A percentile compares a stretch with the other conserved stretches of the same genome.
These are phyloP conservation scores for Rhizopogon vinicolor DNA, from an alignment of 768 basidiomycete genomes.

Conservation along the genomic window DNA sequence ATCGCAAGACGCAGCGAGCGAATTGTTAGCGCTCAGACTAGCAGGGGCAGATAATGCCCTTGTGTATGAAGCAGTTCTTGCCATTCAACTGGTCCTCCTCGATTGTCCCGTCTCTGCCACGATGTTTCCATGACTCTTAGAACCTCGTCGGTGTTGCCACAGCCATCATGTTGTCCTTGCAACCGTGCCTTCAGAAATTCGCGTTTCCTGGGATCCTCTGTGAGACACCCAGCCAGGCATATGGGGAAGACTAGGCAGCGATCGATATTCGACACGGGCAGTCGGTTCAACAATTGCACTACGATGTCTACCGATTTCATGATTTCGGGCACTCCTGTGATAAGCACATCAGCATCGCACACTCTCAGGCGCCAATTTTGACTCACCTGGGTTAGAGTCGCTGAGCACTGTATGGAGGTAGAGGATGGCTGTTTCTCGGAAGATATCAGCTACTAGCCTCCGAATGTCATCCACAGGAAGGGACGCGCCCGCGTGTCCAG, in stretches of 20 bases:
- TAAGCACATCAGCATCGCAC: conserved; percentile 4
- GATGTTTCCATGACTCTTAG: conserved; percentile 61
- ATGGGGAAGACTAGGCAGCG: conserved; percentile 69
- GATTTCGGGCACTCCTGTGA: conserved; percentile 69
- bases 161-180: conserved; percentile 47
- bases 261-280: conserved; percentile 58
- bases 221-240: conserved; percentile 69
- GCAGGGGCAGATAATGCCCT: conserved; percentile 22
- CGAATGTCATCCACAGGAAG: conserved; percentile 39
- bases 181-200: conserved; percentile 58
- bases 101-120: conserved; percentile 63
- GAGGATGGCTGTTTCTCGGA: conserved; percentile 59
- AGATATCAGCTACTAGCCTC: conserved; percentile 48
- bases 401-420: conserved; percentile 71
- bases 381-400: conserved; percentile 64
- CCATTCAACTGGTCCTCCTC: conserved; percentile 52
- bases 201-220: conserved; percentile 54
- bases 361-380: conserved; percentile 1
- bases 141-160: conserved; percentile 57
- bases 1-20: background rate
- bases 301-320: conserved; percentile 49
- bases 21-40: conserved; percentile 17
- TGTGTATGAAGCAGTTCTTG: conserved; percentile 43
- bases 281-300: conserved; percentile 45
- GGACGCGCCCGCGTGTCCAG: conserved; percentile 26